phyloP scores from a whole-genome alignment of 768 basidiomycete genomes.

The Harrya chromipes region DNA sequence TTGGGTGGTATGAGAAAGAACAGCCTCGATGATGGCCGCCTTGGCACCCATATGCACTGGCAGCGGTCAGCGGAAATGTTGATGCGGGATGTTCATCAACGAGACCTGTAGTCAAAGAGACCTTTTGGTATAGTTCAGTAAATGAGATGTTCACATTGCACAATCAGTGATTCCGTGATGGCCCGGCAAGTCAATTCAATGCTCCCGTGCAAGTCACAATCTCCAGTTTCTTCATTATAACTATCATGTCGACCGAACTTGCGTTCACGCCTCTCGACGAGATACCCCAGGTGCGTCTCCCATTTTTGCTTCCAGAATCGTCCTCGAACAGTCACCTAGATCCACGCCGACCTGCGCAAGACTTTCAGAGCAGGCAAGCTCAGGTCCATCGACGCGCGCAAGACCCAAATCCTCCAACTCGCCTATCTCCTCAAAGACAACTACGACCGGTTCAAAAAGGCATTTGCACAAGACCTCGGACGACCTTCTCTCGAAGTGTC shows the following conservation, averaged over 20 bases:
- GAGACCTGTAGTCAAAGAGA: too few relatives aligned
- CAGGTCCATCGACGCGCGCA: slow-evolving; percentile 63
- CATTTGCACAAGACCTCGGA: slow-evolving; percentile 61
- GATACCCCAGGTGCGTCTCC: slow-evolving; percentile 43
- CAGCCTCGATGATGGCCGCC: too few relatives aligned
- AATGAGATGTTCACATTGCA: too few relatives aligned
- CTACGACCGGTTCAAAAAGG: slow-evolving; percentile 50
- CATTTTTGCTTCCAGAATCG: neutral
- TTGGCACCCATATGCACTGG: too few relatives aligned
- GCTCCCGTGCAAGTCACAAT: too few relatives aligned
- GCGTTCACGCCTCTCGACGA: slow-evolving; percentile 51
- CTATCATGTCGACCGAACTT: slow-evolving; percentile 30
- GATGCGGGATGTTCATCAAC: too few relatives aligned
- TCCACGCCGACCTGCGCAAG: slow-evolving; percentile 50
- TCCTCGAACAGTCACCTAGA: slow-evolving; percentile 35
- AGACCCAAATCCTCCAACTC: slow-evolving; percentile 72
- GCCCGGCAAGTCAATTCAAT: too few relatives aligned
- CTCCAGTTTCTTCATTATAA: too few relatives aligned
- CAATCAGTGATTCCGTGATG: too few relatives aligned
- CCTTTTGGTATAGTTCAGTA: too few relatives aligned
- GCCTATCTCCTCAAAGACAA: slow-evolving; percentile 77
- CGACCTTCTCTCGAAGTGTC: slow-evolving; percentile 57
- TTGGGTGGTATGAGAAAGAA: too few relatives aligned
- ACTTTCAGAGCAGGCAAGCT: slow-evolving; percentile 66
- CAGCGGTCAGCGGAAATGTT: too few relatives aligned